Base-by-base conservation (phyloP, 1,139 yeast species). In the Nakaseomyces uthaithaninus region DNA sequence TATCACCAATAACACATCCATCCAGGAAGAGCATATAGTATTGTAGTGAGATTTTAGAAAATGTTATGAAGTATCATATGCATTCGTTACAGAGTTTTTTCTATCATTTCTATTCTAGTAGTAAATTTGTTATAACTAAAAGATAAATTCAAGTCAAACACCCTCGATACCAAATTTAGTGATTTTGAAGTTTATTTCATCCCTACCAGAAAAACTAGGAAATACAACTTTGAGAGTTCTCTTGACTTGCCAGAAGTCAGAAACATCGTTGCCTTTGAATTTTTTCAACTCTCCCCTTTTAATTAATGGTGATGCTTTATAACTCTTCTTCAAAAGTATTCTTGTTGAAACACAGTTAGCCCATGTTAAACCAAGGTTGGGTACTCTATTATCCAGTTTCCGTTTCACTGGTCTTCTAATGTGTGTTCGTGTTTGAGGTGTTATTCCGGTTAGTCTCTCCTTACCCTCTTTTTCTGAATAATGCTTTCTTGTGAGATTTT, bases 321-420 rank as follows among this genome's bases (percentile, higher is more conserved):
- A 56, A 10, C 45, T 42, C 43, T 71, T 63, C 34, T 59, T 60
- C 33, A 70, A 50, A 9, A 67, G 57, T 8, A 69, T 57, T 27
- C 74, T 58, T 25, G 65, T 62, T 27, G 65, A 58, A 12, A 70
- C 49, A 39, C 62, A 61, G 38, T 62, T 65, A 9, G 69, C 63
- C 73, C 74, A 68, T 7, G 62, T 50, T n/a, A 65, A 45, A 3
- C 75, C 75, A 30, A 71, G 51, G 27, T 69, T 64, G 2, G 74
- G 72, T 6, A 62, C 53, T 37, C 62, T 59, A 7, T 53, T 46
- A 36, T 55, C 63, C 14, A 59, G 38, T 37, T 42, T 46, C 20
- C 55, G 44, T 33, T 53, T 56, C 26, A 44, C 46, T 28, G 40
- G 44, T 16, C 30, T 18, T 18, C 18, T 18, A n/a, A 19, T 8